Conservation (phyloP, 768 basidiomycete genomes). For the Lactarius sanguifluus region DNA sequence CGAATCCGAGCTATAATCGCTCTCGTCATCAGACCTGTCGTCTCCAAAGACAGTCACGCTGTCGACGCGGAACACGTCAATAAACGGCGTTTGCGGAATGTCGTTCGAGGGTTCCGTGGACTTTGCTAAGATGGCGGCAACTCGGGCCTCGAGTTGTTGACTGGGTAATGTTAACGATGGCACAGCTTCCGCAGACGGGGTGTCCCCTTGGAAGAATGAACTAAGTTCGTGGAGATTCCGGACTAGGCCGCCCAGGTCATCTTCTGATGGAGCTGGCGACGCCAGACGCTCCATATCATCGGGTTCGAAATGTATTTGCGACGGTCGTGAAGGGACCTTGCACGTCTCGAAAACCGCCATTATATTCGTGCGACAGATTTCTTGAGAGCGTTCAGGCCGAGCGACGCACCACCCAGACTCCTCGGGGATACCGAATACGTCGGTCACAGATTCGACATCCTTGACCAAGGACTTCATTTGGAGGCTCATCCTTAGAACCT, state of each 20-base stretch:
- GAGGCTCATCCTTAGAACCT: conserved; percentile 92
- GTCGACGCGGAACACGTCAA: conserved; percentile 70
- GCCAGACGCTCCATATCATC: conserved; percentile 46
- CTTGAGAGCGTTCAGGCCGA: conserved; percentile 57
- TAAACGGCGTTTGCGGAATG: conserved; percentile 75
- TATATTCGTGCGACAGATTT: conserved; percentile 71
- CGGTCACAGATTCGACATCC: conserved; percentile 56
- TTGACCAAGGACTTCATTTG: conserved; percentile 49
- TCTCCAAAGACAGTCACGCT: conserved; percentile 29
- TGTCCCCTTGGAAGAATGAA: conserved; percentile 63
- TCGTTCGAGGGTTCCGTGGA: conserved; percentile 59
- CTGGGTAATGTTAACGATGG: conserved; percentile 46
- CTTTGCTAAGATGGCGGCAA: conserved; percentile 80
- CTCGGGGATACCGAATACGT: conserved; percentile 78
- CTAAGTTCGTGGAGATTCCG: conserved; percentile 76
- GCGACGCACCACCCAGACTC: conserved; percentile 88
- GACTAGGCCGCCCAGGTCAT: conserved; percentile 75
- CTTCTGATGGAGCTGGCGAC: conserved; percentile 38
- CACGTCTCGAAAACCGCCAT: conserved; percentile 86
- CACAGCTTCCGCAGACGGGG: conserved; percentile 1
- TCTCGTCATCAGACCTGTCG: conserved; percentile 35
- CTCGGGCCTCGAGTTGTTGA: conserved; percentile 68
- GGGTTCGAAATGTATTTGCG: conserved; percentile 71
- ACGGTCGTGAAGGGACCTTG: conserved; percentile 64
- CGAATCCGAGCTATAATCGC: conserved; percentile 36